Base-by-base conservation (phyloP, 257 asterid species). In the Scutellaria galericulata region DNA sequence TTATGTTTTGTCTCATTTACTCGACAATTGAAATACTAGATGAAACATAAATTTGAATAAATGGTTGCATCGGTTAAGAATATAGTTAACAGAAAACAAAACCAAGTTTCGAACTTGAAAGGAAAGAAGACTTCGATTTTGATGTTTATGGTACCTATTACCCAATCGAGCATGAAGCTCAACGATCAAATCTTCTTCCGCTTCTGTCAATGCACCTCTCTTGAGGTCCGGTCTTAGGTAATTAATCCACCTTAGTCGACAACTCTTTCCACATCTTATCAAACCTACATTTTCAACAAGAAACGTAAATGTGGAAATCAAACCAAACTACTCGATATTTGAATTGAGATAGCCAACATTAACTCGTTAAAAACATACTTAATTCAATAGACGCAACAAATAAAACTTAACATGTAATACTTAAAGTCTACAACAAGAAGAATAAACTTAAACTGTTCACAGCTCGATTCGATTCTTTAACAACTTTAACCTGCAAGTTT, bases 181-280 rank as follows among this genome's bases (percentile, higher is more conserved):
- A 47, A 92, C 88, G 80, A 92, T 84, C 96, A 86, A 86, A 11
- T 88, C 93, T 81, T 92, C 96, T 71, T 92, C 97, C 7, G 88
- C 87, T 40, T 89, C 96, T 3, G 96, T 86, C 52, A 91, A 81
- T 18, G 90, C 88, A 1, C 96, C 97, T 82, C 96, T 82, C 75
- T 92, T 92, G 12, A 92, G 86, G 73, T 89, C 97, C 3, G 97
- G 97, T 78, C 97, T 86, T 1, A 89, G 57, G 69, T 91, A 91
- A 64, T 91, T 89, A 45, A 91, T 88, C 97, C 97, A 90, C 80
- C 97, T 89, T 31, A 90, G n/a, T 77, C 97, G 77, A 70, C 97
- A 90, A 58, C 97, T 91, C 84, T 91, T 89, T 7, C 97, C 97
- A 9, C 97, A 91, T 80, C 96, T 91, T 91, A 80, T 86, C 78